These are phyloP conservation scores for Fusarium sp. DNA, from an alignment of 2,329 filamentous ascomycete genomes.

Conservation along the genomic window DNA sequence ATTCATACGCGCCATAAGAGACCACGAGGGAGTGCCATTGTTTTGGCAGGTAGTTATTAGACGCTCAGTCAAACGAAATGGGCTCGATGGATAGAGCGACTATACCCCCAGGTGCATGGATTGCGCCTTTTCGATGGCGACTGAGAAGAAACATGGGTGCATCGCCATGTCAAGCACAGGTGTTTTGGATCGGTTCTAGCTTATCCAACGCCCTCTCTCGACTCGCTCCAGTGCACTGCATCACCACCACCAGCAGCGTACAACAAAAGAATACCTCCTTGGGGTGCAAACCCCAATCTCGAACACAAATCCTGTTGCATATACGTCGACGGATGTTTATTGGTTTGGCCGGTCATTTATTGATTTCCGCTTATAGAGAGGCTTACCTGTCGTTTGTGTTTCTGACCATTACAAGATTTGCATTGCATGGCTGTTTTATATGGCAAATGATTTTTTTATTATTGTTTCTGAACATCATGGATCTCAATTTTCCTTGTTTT, in stretches of 20 bases:
- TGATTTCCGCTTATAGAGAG: conserved; percentile 29
- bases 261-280: conserved; percentile 35
- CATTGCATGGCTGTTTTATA: conserved; percentile 36
- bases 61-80: conserved; percentile 4
- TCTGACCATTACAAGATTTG: conserved; percentile 31
- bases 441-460: conserved; percentile 11
- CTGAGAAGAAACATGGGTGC: conserved; percentile 6
- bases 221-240: conserved; percentile 35
- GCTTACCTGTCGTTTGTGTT: conserved; percentile 18
- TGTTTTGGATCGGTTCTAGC: conserved; percentile 18
- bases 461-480: conserved; percentile 22
- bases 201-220: conserved; percentile 8
- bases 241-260: conserved; percentile 23
- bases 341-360: conserved; percentile 10
- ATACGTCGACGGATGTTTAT: conserved; percentile 28
- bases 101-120: conserved; percentile 31
- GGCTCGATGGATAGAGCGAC: conserved; percentile 25
- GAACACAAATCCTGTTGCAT: conserved; percentile 34
- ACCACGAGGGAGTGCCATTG: conserved; percentile 22
- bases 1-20: conserved; percentile 21
- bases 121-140: conserved; percentile 14
- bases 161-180: conserved; percentile 14
- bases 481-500: conserved; percentile 19
- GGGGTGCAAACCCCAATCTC: conserved; percentile 37
- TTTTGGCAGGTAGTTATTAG: conserved; percentile 2